A percentile compares a stretch with the other conserved stretches of the same genome.
Conservation (phyloP, 2,329 filamentous ascomycete genomes). For the Didymella pomorum region DNA sequence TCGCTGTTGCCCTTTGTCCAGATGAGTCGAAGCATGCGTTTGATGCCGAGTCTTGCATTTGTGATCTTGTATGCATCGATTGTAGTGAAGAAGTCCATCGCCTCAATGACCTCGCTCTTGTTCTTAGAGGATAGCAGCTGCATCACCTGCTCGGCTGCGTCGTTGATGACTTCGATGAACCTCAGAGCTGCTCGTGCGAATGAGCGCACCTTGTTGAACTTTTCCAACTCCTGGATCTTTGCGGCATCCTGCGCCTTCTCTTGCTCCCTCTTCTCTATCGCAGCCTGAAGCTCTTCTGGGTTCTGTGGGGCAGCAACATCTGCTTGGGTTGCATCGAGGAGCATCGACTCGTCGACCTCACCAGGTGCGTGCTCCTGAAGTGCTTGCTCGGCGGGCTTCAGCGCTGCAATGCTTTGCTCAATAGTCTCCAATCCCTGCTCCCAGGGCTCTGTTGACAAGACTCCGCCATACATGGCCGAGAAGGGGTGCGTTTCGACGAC, state of each 20-base stretch:
- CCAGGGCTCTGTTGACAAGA: slow-evolving; percentile 88
- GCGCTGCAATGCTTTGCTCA: slow-evolving; percentile 78
- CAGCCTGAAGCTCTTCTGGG: slow-evolving; percentile 71
- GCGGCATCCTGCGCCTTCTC: slow-evolving; percentile 68
- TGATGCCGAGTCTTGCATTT: slow-evolving; percentile 89
- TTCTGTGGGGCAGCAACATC: slow-evolving; percentile 61
- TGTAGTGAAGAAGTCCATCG: slow-evolving; percentile 97
- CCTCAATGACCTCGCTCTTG: slow-evolving; percentile 98
- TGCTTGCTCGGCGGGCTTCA: slow-evolving; percentile 80
- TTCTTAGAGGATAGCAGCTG: slow-evolving; percentile 93
- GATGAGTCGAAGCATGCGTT: slow-evolving; percentile 94
- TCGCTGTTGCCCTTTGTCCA: slow-evolving; percentile 99
- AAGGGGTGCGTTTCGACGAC: slow-evolving; percentile 96
- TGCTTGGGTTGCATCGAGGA: slow-evolving; percentile 88
- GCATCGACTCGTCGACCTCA: slow-evolving; percentile 77
- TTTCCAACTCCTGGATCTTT: slow-evolving; percentile 86
- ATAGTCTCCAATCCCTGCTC: slow-evolving; percentile 80
- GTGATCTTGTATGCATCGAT: slow-evolving; percentile 96
- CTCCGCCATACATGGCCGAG: slow-evolving; percentile 67
- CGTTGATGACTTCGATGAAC: slow-evolving; percentile 91
- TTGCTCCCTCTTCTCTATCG: slow-evolving; percentile 67
- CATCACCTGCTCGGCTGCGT: slow-evolving; percentile 79
- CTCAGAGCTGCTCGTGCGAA: slow-evolving; percentile 93
- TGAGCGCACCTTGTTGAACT: slow-evolving; percentile 84
- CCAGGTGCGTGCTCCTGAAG: slow-evolving; percentile 71